Percentiles rank a stretch among this genome's conserved stretches.
Evolutionary conservation across 441 rosid genomes (phyloP).

Genomic region (Bocquillonia castaneifolia): DNA sequence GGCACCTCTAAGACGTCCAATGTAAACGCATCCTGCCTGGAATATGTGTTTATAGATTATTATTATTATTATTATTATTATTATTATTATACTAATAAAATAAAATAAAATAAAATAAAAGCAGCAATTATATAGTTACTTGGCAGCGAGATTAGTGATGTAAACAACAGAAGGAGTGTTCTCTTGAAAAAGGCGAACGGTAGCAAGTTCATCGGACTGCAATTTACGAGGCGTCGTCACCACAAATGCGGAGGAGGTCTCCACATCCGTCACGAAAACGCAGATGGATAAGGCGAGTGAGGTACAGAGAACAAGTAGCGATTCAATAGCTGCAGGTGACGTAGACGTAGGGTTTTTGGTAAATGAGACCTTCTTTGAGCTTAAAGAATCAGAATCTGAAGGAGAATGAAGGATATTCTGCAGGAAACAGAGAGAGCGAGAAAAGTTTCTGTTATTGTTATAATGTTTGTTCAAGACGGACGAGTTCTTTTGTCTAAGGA

Average conservation of each 20-base stretch:
- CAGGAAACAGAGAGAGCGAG: slow-evolving; percentile 25
- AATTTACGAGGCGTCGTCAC: slow-evolving; percentile 64
- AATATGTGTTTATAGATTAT: too few relatives aligned
- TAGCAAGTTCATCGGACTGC: slow-evolving; percentile 85
- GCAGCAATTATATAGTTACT: too few relatives aligned
- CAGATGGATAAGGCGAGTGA: slow-evolving; percentile 68
- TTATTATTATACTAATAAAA: neutral
- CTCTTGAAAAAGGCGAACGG: slow-evolving; percentile 85
- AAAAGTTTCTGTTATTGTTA: neutral
- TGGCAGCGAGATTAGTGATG: slow-evolving; percentile 88
- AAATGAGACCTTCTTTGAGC: slow-evolving; percentile 5
- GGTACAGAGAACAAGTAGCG: slow-evolving; percentile 57
- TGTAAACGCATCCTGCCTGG: slow-evolving; percentile 92
- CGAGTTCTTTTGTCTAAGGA: slow-evolving; percentile 12
- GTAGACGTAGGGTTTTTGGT: neutral
- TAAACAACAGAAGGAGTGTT: slow-evolving; percentile 96
- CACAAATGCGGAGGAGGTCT: slow-evolving; percentile 66
- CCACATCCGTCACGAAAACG: slow-evolving; percentile 51
- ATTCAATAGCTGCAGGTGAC: slow-evolving; percentile 37
- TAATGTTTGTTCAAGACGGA: too few relatives aligned
- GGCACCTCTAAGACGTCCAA: slow-evolving; percentile 95
- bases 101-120: neutral
- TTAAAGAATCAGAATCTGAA: neutral
- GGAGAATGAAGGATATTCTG: slow-evolving; percentile 21
- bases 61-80: neutral